Base-by-base conservation (phyloP, 495 filamentous ascomycete genomes). In the Bacidia gigantensis region DNA sequence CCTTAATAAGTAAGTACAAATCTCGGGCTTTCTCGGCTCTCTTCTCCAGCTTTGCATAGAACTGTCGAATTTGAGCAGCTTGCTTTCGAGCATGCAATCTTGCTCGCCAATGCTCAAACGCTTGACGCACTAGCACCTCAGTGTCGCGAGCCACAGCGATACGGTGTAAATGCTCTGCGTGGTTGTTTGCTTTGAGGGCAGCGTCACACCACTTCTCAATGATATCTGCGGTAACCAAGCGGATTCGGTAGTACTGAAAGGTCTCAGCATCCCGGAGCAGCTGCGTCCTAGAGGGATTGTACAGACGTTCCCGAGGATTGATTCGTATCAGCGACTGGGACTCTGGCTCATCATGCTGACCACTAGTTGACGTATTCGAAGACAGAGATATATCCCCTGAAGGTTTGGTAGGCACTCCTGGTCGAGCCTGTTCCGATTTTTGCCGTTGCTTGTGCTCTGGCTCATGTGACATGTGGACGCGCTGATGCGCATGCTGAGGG, bases 1-100 rank as follows among this genome's bases (percentile, higher is more conserved):
- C 80, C 62, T 83, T 84, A 1, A 78, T 79, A 55, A 88, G 64
- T 25, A 87, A 66, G 60, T 80, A 80, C 20, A 86, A 60, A 59
- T 84, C 74, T 46, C 82, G 73, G 21, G 82, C 80, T 53, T 73
- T 75, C 17, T 62, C 69, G 24, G 82, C 80, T 49, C 81, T 72
- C 56, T 68, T 69, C 56, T 85, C 80, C 1, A 82, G 60, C 21
- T 76, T 77, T 23, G 72, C 70, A 53, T 78, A 83, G 39, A 82
- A 83, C n/a, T 70, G 65, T 46, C 81, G 73, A 1, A 77, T 80
- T 51, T 75, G 73, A 21, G 54, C 62, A 10, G 56, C 61, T 53
- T 75, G 70, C 3, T 68, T 71, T 48, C 70, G 75, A 2, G 69
- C 62, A 43, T 71, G 64, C 21, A 76, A 66, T 10, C 67, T 66